Percentiles rank a stretch among this genome's conserved stretches.
Conservation (phyloP, 805 yeast genomes). For the Monosporozyma unispora region DNA sequence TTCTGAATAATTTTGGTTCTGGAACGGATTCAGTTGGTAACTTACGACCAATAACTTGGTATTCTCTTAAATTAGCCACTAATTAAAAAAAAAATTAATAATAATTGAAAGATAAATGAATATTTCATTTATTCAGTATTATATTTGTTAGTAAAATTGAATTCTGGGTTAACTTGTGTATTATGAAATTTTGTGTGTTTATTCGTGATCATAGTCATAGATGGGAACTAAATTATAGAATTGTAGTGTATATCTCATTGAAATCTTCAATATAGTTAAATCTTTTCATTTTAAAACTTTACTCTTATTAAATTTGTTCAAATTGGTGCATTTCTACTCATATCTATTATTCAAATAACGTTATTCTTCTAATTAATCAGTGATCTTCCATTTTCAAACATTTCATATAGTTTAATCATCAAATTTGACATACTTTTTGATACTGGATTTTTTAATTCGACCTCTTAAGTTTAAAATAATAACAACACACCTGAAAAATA, state of each 20-base stretch:
- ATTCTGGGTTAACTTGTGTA: background rate
- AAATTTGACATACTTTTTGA: background rate
- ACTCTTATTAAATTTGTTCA: too few relatives aligned
- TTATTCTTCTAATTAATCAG: too few relatives aligned
- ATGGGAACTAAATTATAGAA: too few relatives aligned
- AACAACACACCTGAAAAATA: background rate
- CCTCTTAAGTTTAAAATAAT: background rate
- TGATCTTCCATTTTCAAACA: too few relatives aligned
- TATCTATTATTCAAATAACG: too few relatives aligned
- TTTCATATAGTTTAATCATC: background rate
- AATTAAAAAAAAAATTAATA: too few relatives aligned
- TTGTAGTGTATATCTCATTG: too few relatives aligned
- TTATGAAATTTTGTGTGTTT: background rate
- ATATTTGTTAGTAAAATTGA: background rate
- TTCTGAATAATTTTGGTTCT: constrained; percentile 99
- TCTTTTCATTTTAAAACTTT: too few relatives aligned
- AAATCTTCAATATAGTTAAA: too few relatives aligned
- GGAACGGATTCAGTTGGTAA: constrained; percentile 98
- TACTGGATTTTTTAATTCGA: background rate
- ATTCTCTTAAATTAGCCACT: constrained; percentile 97
- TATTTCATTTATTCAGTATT: background rate
- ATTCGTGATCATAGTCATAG: too few relatives aligned
- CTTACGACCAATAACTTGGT: constrained; percentile 99
- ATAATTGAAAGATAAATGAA: too few relatives aligned
- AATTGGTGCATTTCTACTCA: too few relatives aligned